Evolutionary conservation across 441 rosid species (phyloP), one percentile per base, ranked within the genome.

Genomic region (Lepidium campestre): DNA sequence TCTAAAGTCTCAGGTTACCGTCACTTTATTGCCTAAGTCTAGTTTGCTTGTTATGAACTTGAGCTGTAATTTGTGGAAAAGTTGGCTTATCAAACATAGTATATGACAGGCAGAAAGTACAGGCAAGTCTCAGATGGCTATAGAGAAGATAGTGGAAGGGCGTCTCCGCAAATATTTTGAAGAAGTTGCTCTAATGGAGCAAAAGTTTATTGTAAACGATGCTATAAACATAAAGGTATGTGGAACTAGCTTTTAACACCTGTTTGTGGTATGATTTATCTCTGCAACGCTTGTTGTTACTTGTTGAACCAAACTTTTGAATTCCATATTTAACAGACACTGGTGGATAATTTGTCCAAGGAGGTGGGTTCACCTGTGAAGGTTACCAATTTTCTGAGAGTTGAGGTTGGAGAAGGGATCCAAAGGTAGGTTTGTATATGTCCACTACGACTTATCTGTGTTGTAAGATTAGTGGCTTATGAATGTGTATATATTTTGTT

Each of bases 351-450:
- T 75, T 74, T 94, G 39, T 86, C 97, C 29, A 80, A 84, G 71
- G 97, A 87, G 75, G 85, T 91, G 44, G 90, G 96, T 41, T 81
- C 94, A 39, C 75, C 86, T 1, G 94, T 94, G 77, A 89, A 80
- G 82, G 80, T 94, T 71, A 75, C 88, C 60, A 80, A 62, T 76
- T 94, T 91, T 78, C 83, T 88, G 67, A 83, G 98, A 83, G 88
- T 94, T 76, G 96, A 91, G 73, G 97, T 91, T 69, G 99, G 99
- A 62, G 99, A 94, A 83, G 98, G 98, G 78, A 80, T 89, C 75
- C 81, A 85, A 76, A 89, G 96, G 98, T 94, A 79, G 56, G 7
- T 40, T 11, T 2, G 0, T 68, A 2, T 31, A 62, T 40, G 37
- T 52, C 8, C 12, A 19, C 5, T 13, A n/a, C 29, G 27, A 11